phyloP scores from a whole-genome alignment of 1,284 basidiomycete species.

The Leccinum fallax region DNA sequence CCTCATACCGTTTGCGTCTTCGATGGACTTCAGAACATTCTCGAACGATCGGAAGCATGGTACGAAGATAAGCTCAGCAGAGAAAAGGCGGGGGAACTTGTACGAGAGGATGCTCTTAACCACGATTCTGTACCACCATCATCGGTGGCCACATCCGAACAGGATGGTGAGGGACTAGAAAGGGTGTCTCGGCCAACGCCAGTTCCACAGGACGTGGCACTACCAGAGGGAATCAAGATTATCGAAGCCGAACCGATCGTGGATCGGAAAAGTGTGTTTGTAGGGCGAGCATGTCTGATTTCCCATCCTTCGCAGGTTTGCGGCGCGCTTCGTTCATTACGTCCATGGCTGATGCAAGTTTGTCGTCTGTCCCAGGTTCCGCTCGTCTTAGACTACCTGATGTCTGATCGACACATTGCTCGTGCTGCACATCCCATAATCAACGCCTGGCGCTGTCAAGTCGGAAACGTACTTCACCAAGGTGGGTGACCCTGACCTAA shows the following conservation, averaged over 20 bases:
- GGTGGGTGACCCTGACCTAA: slow-evolving; percentile 43
- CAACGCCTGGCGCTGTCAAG: slow-evolving; percentile 83
- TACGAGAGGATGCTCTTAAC: slow-evolving; percentile 56
- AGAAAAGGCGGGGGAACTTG: slow-evolving; percentile 57
- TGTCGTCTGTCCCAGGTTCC: slow-evolving; percentile 54
- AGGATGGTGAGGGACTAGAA: slow-evolving; percentile 2
- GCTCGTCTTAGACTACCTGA: slow-evolving; percentile 68
- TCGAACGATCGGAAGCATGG: slow-evolving; percentile 71
- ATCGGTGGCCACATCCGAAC: neutral
- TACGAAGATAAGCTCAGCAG: slow-evolving; percentile 64
- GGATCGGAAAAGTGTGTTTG: slow-evolving; percentile 82
- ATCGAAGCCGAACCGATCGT: slow-evolving; percentile 74
- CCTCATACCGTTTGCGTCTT: slow-evolving; percentile 83
- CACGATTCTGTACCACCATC: slow-evolving; percentile 20
- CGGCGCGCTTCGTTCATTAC: neutral
- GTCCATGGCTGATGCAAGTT: slow-evolving; percentile 1
- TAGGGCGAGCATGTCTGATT: slow-evolving; percentile 82
- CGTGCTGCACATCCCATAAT: slow-evolving; percentile 88
- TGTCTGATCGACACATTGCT: slow-evolving; percentile 72
- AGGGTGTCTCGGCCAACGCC: neutral
- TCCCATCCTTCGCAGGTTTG: slow-evolving; percentile 74
- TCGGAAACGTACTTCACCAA: slow-evolving; percentile 69
- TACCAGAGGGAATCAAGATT: slow-evolving; percentile 67
- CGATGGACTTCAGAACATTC: slow-evolving; percentile 82
- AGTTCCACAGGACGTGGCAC: slow-evolving; percentile 23